These are phyloP conservation scores for Neofusicoccum umdonicola DNA, from an alignment of 2,329 filamentous ascomycete genomes.

Conservation along the genomic window DNA sequence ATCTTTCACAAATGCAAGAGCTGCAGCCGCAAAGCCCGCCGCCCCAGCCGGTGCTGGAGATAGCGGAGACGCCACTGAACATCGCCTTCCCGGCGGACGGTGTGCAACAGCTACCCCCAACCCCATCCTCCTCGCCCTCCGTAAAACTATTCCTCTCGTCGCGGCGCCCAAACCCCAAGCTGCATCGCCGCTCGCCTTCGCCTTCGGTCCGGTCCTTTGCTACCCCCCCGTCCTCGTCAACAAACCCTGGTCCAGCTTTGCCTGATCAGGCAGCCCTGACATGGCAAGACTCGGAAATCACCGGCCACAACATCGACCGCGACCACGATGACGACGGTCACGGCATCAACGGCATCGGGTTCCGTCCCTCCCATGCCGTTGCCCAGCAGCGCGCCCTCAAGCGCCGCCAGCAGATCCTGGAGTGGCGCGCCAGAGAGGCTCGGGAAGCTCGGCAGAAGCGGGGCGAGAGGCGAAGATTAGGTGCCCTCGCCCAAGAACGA, in stretches of 20 bases:
- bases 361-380: slow-evolving; percentile 59
- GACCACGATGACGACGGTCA: slow-evolving; percentile 62
- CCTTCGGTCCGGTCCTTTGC: background rate
- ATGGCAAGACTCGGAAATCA: slow-evolving; percentile 63
- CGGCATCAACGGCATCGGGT: slow-evolving; percentile 64
- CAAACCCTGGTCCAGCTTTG: slow-evolving; percentile 16
- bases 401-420: slow-evolving; percentile 57
- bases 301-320: slow-evolving; percentile 53
- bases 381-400: slow-evolving; percentile 56
- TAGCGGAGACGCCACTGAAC: slow-evolving; percentile 13
- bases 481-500: background rate
- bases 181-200: background rate
- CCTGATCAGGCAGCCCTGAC: slow-evolving; percentile 39
- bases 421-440: slow-evolving; percentile 60
- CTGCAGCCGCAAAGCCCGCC: background rate
- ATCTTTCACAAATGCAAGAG: background rate
- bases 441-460: slow-evolving; percentile 58
- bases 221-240: background rate
- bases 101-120: background rate
- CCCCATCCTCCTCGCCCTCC: slow-evolving; percentile 16
- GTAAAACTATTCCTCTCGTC: slow-evolving; percentile 17
- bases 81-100: background rate
- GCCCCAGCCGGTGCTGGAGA: slow-evolving; percentile 14
- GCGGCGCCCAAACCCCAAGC: slow-evolving; percentile 1
- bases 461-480: slow-evolving; percentile 49